Evolutionary conservation across 106 monocot genomes (phyloP), one percentile per base, ranked within the genome.

Genomic region (Apostasia ramifera): DNA sequence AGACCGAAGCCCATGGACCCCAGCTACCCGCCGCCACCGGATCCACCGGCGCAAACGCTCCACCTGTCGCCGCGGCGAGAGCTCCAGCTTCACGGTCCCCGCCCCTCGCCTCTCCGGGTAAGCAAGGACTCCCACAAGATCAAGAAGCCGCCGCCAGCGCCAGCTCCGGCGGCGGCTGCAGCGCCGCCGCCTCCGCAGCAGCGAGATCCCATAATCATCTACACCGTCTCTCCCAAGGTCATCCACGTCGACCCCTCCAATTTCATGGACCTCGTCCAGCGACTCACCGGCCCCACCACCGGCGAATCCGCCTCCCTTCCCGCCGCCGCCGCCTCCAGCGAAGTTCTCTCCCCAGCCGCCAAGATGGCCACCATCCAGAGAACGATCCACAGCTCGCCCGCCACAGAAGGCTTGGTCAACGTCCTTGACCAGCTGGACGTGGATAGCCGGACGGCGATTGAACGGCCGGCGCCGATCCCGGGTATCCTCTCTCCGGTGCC

Each of bases 401-500:
- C 45, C 13, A 48, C 1, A 15, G 62, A 15, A 14, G 62, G 46
- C 49, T 15, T 56, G 41, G 52, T 26, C 26, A 26, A 62, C 37
- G 44, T 38, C 44, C 9, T 44, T 38, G 10, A 38, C 15, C 11
- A 60, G 37, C 1, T 63, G 1, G 61, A 7, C 40, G 64, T 73
- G 15, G 62, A 43, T 7, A 40, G 59, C 7, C 51, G 42, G 4
- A 1, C 57, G 69, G 14, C 8, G 67, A 53, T 63, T 44, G 71
- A 66, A 57, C 13, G 56, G n/a, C 4, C 49, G 1, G 3, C 11
- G 1, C 53, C 52, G 11, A 71, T 53, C 12, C 82, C 83, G 3
- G 80, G 86, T 9, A 87, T 87, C 61, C 59, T 87, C 43, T 87
- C 86, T 55, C 86, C 83, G n/a, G 55, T 77, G 42, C 86, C 86